Evolutionary conservation across 371 early-diverging fungal species (phyloP), one percentile per base, ranked within the genome.

Genomic region (Mucor piriformis): DNA sequence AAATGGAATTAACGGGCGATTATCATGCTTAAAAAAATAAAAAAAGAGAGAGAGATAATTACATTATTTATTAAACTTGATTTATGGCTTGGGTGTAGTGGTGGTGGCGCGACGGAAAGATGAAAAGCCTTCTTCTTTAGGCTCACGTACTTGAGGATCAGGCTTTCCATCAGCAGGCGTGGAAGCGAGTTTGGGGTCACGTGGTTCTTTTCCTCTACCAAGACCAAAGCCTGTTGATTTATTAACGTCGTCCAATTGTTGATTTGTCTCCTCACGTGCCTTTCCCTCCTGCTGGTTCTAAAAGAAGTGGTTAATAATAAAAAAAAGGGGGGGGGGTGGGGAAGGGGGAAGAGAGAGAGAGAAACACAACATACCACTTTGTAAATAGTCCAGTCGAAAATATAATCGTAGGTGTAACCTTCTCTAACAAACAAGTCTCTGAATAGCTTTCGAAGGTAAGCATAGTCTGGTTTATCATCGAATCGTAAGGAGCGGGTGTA

Each of bases 401-500:
- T 91, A 80, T 97, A 96, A 76, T 99, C 99, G 70, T 96, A 96
- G 67, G 89, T 89, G 73, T 83, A 95, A 24, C 94, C 95, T 73
- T 97, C 96, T 51, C 96, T 88, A 32, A 94, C 86, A 82, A 99
- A 94, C 43, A 98, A 81, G 67, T 95, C 95, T 57, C 96, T 83
- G 83, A 99, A 98, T 13, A 99, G 76, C 57, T 96, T 93, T 67
- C 94, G 93, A 50, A 99, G 83, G 77, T 99, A 99, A 49, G 88
- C 86, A 81, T 99, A 99, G 68, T 99, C 98, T 20, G 99, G 99
- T 77, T 93, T 94, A 67, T 99, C 99, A 69, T 99, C 99, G 73
- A 99, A 99, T 35, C 96, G 89, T 47, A 99, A 83, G 29, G 92
- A 91, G 27, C 98, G 91, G 35, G 95, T 90, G 74, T 99, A 99